Conservation (phyloP, 129 eudicot species). For the Erigeron canadensis region DNA sequence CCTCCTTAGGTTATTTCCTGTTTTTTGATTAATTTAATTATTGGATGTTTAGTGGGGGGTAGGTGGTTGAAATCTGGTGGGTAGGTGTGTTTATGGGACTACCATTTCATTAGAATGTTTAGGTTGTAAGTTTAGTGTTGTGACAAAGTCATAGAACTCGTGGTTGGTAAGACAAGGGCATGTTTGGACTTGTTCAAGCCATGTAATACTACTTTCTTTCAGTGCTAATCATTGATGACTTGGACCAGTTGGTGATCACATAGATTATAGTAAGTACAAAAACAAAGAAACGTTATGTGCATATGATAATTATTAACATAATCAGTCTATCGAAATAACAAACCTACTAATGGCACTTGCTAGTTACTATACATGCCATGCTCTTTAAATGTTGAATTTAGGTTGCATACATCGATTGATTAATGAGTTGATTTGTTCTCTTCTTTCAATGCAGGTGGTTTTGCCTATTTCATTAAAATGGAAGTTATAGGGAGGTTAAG, state of each 20-base stretch:
- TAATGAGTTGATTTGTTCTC: background rate
- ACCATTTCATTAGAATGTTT: conserved; percentile 25
- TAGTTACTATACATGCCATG: conserved; percentile 14
- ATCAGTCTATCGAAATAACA: conserved; percentile 14
- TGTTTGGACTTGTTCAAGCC: conserved; percentile 5
- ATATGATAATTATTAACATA: conserved; percentile 10
- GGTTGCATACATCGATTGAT: conserved; percentile 5
- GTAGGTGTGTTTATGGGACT: conserved; percentile 23
- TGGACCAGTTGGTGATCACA: conserved; percentile 2
- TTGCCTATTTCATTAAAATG: conserved; percentile 36
- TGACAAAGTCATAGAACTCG: background rate
- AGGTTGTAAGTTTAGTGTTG: conserved; percentile 11
- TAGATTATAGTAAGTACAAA: conserved; percentile 23
- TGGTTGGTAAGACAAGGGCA: background rate
- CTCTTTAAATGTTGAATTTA: conserved; percentile 9
- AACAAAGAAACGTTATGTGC: conserved; percentile 15
- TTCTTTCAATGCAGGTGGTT: conserved; percentile 31
- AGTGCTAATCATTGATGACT: conserved; percentile 21
- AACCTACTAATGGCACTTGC: background rate
- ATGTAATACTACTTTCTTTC: conserved; percentile 1
- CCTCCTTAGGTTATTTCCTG: background rate
- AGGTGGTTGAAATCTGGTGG: conserved; percentile 27
- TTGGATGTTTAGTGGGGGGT: conserved; percentile 20
- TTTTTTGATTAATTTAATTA: conserved; percentile 1
- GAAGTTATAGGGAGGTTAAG: conserved; percentile 68